Percentiles rank a stretch among this genome's conserved stretches.
Conservation (phyloP, 139 green algal species). For the Chlorella sorokiniana region DNA sequence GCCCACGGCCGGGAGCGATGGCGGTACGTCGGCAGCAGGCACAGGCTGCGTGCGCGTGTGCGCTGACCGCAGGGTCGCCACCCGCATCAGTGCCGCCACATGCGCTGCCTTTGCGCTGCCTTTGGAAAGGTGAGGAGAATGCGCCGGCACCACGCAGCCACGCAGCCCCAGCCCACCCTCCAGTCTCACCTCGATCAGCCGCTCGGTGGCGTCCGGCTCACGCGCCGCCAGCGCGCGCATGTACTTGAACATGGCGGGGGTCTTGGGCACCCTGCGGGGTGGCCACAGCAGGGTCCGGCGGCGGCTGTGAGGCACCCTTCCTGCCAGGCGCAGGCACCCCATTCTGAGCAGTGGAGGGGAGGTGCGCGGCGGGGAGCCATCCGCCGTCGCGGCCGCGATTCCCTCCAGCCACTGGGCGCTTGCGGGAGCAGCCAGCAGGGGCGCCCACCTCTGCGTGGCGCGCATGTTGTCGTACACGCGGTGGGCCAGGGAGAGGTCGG, state of each 20-base stretch:
- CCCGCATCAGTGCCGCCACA: too few species aligned
- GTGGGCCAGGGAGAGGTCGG: constrained; percentile 28
- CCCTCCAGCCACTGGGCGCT: neutral
- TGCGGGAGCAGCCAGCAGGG: neutral
- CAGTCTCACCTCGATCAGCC: neutral
- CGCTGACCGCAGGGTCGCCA: too few species aligned
- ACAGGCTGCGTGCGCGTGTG: neutral
- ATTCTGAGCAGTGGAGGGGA: too few species aligned
- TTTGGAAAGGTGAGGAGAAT: too few species aligned
- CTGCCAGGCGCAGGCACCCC: too few species aligned
- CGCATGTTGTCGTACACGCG: constrained; percentile 22
- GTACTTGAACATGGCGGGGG: constrained; percentile 18
- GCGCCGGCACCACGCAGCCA: too few species aligned
- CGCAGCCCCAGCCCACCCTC: neutral
- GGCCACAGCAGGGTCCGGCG: neutral
- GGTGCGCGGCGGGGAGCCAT: too few species aligned
- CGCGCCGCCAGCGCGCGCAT: constrained; percentile 18
- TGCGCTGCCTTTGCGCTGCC: too few species aligned
- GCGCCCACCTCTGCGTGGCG: neutral
- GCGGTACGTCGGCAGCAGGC: neutral
- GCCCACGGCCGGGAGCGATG: neutral
- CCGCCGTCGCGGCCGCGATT: too few species aligned
- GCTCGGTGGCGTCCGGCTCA: neutral
- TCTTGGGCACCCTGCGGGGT: constrained; percentile 7
- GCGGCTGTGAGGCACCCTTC: too few species aligned